phyloP scores from a whole-genome alignment of 805 yeast genomes.

The Hanseniaspora valbyensis region DNA sequence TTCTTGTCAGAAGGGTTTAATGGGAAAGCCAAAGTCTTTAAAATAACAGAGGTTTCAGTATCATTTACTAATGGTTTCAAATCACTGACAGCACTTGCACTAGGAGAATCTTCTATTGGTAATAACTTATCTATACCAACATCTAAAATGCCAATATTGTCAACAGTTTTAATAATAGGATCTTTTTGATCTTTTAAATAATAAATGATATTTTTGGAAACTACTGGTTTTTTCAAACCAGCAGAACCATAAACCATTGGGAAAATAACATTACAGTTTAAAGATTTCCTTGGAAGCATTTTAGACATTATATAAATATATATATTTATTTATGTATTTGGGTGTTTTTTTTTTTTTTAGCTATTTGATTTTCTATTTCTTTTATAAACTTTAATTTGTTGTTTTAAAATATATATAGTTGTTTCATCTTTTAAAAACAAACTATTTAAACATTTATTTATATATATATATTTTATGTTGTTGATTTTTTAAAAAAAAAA shows the following conservation, averaged over 20 bases:
- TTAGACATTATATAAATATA: too few relatives aligned
- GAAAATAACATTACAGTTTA: not conserved
- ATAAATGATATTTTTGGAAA: not conserved
- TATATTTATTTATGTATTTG: too few relatives aligned
- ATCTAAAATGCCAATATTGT: not conserved
- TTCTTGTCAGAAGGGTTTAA: conserved; percentile 84
- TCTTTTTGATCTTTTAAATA: not conserved
- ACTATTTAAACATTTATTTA: too few relatives aligned
- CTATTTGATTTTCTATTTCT: too few relatives aligned
- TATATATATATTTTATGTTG: too few relatives aligned
- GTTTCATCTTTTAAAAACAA: not conserved
- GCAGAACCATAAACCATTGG: not conserved
- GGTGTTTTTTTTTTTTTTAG: too few relatives aligned
- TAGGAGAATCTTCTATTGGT: not conserved
- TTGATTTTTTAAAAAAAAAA: too few relatives aligned
- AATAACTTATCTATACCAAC: not conserved
- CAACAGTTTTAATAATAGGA: not conserved
- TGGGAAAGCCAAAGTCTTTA: conserved; percentile 68
- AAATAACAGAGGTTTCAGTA: conserved; percentile 31
- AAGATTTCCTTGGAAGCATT: not conserved
- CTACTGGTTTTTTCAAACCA: not conserved
- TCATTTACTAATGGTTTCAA: not conserved
- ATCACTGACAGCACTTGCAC: not conserved
- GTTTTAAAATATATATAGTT: too few relatives aligned
- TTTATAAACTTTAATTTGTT: too few relatives aligned